These are phyloP conservation scores for Geoglossum glabrum DNA, from an alignment of 495 filamentous ascomycete genomes.

Conservation along the genomic window DNA sequence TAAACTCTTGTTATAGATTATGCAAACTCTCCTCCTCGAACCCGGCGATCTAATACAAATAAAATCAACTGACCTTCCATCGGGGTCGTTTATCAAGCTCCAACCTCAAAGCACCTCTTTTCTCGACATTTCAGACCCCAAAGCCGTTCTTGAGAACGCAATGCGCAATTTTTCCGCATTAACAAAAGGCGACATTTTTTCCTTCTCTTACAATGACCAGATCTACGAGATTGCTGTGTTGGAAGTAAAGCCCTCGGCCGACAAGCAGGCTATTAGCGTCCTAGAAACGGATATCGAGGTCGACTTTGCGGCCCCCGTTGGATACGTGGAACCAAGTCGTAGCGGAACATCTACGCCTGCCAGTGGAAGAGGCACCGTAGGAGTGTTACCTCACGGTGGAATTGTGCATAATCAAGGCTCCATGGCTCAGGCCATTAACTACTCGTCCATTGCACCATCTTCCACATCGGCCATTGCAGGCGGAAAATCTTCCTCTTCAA, in stretches of 20 bases:
- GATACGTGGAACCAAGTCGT: slow-evolving; percentile 65
- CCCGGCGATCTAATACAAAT: slow-evolving; percentile 87
- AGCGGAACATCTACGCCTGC: slow-evolving; percentile 45
- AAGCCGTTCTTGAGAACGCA: slow-evolving; percentile 91
- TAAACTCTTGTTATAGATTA: slow-evolving; percentile 37
- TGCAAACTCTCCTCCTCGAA: slow-evolving; percentile 75
- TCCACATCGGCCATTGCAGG: slow-evolving; percentile 39
- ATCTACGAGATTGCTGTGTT: slow-evolving; percentile 80
- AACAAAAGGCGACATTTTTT: slow-evolving; percentile 81
- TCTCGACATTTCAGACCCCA: slow-evolving; percentile 89
- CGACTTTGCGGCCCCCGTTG: slow-evolving; percentile 84
- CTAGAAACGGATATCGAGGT: slow-evolving; percentile 89
- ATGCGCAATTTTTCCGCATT: slow-evolving; percentile 89
- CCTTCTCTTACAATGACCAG: slow-evolving; percentile 85
- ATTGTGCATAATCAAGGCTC: slow-evolving; percentile 63
- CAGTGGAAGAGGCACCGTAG: slow-evolving; percentile 32
- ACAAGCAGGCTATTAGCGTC: slow-evolving; percentile 68
- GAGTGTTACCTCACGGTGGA: slow-evolving; percentile 28
- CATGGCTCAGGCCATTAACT: slow-evolving; percentile 96
- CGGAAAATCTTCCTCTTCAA: slow-evolving; percentile 45
- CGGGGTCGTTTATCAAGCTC: slow-evolving; percentile 81
- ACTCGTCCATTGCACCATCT: slow-evolving; percentile 75
- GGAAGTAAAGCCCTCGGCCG: slow-evolving; percentile 68
- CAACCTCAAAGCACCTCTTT: slow-evolving; percentile 83
- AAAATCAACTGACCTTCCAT: slow-evolving; percentile 77